Evolutionary conservation across 495 filamentous ascomycete genomes (phyloP), one percentile per base, ranked within the genome.

Genomic region (Parathielavia appendiculata): DNA sequence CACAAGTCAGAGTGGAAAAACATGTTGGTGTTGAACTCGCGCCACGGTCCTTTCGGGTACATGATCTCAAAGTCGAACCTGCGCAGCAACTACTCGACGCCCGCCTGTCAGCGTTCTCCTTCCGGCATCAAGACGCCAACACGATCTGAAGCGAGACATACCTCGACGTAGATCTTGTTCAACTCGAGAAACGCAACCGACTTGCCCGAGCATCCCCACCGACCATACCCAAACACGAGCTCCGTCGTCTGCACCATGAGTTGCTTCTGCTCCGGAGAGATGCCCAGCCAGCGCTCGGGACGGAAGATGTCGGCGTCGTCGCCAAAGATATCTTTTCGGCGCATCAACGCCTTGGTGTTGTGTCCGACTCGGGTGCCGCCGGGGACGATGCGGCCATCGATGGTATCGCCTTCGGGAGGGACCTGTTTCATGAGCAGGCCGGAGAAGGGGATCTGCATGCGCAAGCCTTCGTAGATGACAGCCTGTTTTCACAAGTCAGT

Each of bases 251-350:
- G 63, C 38, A 73, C 66, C 76, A 77, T 77, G 34, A 43, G 50
- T 40, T 54, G 56, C 3, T 54, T 22, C 57, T 65, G 57, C 48
- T 69, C 69, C 2, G 50, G 55, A n/a, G 51, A 35, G 13, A 51
- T 62, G n/a, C 76, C 71, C 6, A 83, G 71, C 78, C 79, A 84
- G 54, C 45, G 45, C 45, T 80, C 80, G 0, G 82, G 81, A 0
- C 75, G 66, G 56, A 79, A 84, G 6, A 62, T 22, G 38, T 77
- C 64, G 4, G 69, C 68, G 50, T 82, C 76, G 0, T 62, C 53
- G n/a, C 71, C 74, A 63, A 65, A 75, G 26, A 70, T 63, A 34
- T 63, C 63, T 50, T 53, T 62, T 5, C 67, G 59, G 3, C 68
- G 65, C 9, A 66, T 43, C 2, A 72, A 58, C 1, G 64, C 64